Base-by-base conservation (phyloP, 31 red algal genomes). In the Odonthalia washingtoniensis region DNA sequence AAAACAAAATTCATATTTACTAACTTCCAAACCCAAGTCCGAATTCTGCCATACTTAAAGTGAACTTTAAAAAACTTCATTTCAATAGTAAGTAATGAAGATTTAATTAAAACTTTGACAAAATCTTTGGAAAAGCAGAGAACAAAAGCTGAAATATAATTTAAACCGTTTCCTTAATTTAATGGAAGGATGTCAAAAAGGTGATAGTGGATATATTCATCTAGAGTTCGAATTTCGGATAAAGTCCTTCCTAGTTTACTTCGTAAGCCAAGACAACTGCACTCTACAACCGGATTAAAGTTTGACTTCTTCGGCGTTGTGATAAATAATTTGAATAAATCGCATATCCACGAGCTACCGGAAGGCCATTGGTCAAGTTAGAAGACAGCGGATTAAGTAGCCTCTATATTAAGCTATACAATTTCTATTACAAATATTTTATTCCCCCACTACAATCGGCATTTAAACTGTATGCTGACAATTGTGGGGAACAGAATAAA, bases 341-440 rank as follows among this genome's bases (percentile, higher is more conserved):
- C 52, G 16, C 16, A 61, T 61, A 61, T 61, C 24, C 65, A 42
- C 65, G 68, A 52, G 3, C 41, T 84, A 2, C 40, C 70, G 3
- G 70, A 86, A 70, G 68, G 86, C 14, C 3, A 80, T 35, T 89
- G 75, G 76, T 43, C 63, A 57, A 63, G 35, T 46, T 21, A 74
- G 1, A 89, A 89, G 65, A 89, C 86, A 21, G 40, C 70, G 1
- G 74, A 89, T 61, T 65, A 81, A 39, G 76, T 89, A 1, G 12
- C 0, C 24, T 89, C 86, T 4, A 89, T 73, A 42, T 5, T 88
- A 17, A 18, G 81, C 35, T 0, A 1, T 80, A 40, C 39, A 3
- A 49, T 89, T 81, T 21, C 70, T 39, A 52, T 70, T 26, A 24
- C 52, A 24, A 61, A 61, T 14, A 61, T 61, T 61, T 14, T 17